These are phyloP conservation scores for Rhodotorula babjevae DNA, from an alignment of 768 basidiomycete species.

Conservation along the genomic window DNA sequence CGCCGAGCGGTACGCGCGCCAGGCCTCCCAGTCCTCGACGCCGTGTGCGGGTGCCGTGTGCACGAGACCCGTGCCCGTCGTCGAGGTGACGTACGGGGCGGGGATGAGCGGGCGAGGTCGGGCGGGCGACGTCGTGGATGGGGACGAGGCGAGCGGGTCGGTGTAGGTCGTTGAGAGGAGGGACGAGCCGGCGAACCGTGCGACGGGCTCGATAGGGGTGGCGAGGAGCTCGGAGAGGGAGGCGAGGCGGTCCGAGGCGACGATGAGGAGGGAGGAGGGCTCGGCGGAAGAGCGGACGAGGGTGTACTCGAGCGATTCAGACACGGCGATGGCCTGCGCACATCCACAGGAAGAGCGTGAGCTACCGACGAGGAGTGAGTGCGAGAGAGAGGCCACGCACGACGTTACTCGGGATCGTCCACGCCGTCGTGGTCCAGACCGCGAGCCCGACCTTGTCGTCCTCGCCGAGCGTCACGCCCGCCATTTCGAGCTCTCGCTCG, in stretches of 20 bases:
- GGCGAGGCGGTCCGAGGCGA: slow-evolving; percentile 48
- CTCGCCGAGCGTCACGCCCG: background rate
- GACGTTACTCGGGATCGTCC: slow-evolving; percentile 95
- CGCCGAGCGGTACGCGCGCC: slow-evolving; percentile 46
- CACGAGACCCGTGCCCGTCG: slow-evolving; percentile 91
- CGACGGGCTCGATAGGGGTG: slow-evolving; percentile 42
- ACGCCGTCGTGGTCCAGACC: slow-evolving; percentile 97
- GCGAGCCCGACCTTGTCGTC: slow-evolving; percentile 55
- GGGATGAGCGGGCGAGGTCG: slow-evolving; percentile 54
- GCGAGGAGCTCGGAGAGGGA: slow-evolving; percentile 46
- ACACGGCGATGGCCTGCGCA: slow-evolving; percentile 77
- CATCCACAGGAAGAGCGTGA: background rate
- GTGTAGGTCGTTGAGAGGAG: slow-evolving; percentile 62
- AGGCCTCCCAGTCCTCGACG: slow-evolving; percentile 79
- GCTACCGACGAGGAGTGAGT: background rate
- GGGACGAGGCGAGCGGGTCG: slow-evolving; percentile 56
- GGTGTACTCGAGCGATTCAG: slow-evolving; percentile 65
- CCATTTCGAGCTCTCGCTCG: slow-evolving; percentile 6
- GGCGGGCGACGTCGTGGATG: slow-evolving; percentile 43
- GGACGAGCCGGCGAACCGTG: slow-evolving; percentile 49
- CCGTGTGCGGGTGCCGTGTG: slow-evolving; percentile 95
- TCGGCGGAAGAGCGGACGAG: slow-evolving; percentile 53
- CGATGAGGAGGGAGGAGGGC: slow-evolving; percentile 44
- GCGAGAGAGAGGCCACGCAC: slow-evolving; percentile 50
- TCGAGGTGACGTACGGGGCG: slow-evolving; percentile 71